phyloP scores from a whole-genome alignment of 2,329 filamentous ascomycete genomes.

The Emydomyces testavorans region DNA sequence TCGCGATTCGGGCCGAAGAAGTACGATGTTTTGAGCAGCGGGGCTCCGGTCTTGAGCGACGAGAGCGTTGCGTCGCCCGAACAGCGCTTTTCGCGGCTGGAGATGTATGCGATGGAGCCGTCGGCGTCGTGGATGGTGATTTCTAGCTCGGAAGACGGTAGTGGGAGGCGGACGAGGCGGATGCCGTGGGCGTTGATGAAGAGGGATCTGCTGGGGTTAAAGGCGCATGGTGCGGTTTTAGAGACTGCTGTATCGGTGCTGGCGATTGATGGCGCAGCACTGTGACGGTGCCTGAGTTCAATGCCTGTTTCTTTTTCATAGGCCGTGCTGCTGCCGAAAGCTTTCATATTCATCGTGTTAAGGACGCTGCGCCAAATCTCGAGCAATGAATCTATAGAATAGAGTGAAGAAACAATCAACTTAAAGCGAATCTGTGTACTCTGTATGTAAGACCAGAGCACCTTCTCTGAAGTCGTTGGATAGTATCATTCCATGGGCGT shows the following conservation, averaged over 20 bases:
- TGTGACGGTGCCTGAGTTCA: background rate
- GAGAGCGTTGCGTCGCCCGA: conserved; percentile 43
- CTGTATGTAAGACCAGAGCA: background rate
- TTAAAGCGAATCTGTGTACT: too few species aligned
- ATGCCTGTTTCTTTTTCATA: background rate
- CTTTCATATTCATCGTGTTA: background rate
- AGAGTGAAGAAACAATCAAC: too few species aligned
- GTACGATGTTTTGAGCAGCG: conserved; percentile 45
- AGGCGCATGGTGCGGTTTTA: background rate
- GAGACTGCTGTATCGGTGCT: conserved; percentile 11
- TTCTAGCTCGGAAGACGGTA: conserved; percentile 31
- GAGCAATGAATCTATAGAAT: too few species aligned
- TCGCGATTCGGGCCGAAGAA: conserved; percentile 45
- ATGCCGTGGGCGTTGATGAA: conserved; percentile 24
- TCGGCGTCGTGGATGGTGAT: conserved; percentile 27
- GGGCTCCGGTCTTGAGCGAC: conserved; percentile 26
- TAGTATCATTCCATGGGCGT: too few species aligned
- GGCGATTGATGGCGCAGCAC: conserved; percentile 9
- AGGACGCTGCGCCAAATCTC: background rate
- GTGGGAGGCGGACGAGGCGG: conserved; percentile 22
- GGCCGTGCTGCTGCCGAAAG: too few species aligned
- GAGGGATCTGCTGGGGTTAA: conserved; percentile 15
- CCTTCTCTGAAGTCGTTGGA: too few species aligned
- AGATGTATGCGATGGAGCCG: conserved; percentile 40
- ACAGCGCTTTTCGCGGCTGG: conserved; percentile 37